phyloP scores from a whole-genome alignment of 2,329 filamentous ascomycete species.

The Ambrosiella cleistominuta region DNA sequence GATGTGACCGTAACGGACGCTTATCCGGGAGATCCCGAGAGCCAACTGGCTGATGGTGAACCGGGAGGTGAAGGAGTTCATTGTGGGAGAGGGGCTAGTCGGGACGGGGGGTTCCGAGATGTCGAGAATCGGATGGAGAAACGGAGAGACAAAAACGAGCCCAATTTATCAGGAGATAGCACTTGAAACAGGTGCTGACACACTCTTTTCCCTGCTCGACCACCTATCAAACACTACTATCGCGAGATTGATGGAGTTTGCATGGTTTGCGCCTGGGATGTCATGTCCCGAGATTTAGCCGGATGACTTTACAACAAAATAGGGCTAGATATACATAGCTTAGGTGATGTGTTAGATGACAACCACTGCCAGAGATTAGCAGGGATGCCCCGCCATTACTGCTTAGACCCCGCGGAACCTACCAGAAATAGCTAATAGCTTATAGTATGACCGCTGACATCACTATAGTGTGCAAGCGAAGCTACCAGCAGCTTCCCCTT shows the following conservation, averaged over 20 bases:
- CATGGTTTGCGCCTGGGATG: conserved; percentile 9
- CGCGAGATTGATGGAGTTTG: conserved; percentile 8
- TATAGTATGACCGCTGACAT: conserved; percentile 8
- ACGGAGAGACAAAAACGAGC: neutral
- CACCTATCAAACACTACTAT: conserved; percentile 1
- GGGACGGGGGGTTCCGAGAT: neutral
- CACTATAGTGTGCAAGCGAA: conserved; percentile 7
- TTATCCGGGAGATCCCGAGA: conserved; percentile 23
- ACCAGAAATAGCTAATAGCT: conserved; percentile 10
- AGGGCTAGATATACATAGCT: neutral
- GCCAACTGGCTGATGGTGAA: conserved; percentile 25
- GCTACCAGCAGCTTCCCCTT: conserved; percentile 6
- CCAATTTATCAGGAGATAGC: neutral
- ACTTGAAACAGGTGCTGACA: conserved; percentile 1
- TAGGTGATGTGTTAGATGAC: no score
- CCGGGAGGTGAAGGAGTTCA: conserved; percentile 20
- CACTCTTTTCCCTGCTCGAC: conserved; percentile 4
- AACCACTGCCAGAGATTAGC: neutral
- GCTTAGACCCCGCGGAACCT: conserved; percentile 5
- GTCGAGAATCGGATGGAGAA: neutral
- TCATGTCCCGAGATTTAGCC: conserved; percentile 5
- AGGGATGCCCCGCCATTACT: conserved; percentile 6
- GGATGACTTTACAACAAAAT: neutral
- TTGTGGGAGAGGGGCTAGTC: neutral
- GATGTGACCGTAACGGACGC: conserved; percentile 24